A percentile compares a stretch with the other conserved stretches of the same genome.
phyloP scores from a whole-genome alignment of 169 alveolate genomes.

The Condylostoma magnum region DNA sequence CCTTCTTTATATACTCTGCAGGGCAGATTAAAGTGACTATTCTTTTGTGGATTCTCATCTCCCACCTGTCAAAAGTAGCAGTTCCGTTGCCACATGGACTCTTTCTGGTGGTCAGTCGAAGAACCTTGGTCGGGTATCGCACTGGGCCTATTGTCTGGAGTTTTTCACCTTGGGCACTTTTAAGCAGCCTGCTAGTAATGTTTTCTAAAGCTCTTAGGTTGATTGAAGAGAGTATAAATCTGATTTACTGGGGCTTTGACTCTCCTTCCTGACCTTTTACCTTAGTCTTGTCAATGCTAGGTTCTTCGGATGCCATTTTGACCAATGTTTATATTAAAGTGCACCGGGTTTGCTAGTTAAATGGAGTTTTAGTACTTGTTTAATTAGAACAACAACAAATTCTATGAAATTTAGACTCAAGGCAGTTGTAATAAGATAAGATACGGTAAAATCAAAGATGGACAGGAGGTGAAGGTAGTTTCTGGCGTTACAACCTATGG shows the following conservation, averaged over 20 bases:
- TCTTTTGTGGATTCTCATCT: slow-evolving; percentile 97
- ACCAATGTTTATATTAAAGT: slow-evolving; percentile 46
- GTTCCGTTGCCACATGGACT: slow-evolving; percentile 99
- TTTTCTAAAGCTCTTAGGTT: slow-evolving; percentile 42
- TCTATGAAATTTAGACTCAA: too few species aligned
- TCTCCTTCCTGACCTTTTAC: slow-evolving; percentile 52
- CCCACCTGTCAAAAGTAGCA: slow-evolving; percentile 97
- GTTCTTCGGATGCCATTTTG: slow-evolving; percentile 27
- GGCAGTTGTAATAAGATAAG: too few species aligned
- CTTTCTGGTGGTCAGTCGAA: slow-evolving; percentile 94
- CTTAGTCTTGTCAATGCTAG: slow-evolving; percentile 40
- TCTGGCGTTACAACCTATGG: too few species aligned
- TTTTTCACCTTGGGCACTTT: slow-evolving; percentile 92
- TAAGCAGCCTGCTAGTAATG: slow-evolving; percentile 83
- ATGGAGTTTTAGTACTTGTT: too few species aligned
- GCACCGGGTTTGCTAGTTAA: too few species aligned
- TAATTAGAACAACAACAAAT: too few species aligned
- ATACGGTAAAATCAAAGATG: too few species aligned
- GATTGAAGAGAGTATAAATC: slow-evolving; percentile 52
- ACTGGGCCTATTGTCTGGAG: slow-evolving; percentile 95
- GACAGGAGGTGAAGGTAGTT: too few species aligned
- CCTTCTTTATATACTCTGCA: slow-evolving; percentile 94
- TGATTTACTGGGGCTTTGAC: slow-evolving; percentile 50
- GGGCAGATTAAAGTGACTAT: slow-evolving; percentile 96
- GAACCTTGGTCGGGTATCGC: slow-evolving; percentile 95